Base-by-base conservation (phyloP, 2,329 filamentous ascomycete species). In the Polychaeton citri region DNA sequence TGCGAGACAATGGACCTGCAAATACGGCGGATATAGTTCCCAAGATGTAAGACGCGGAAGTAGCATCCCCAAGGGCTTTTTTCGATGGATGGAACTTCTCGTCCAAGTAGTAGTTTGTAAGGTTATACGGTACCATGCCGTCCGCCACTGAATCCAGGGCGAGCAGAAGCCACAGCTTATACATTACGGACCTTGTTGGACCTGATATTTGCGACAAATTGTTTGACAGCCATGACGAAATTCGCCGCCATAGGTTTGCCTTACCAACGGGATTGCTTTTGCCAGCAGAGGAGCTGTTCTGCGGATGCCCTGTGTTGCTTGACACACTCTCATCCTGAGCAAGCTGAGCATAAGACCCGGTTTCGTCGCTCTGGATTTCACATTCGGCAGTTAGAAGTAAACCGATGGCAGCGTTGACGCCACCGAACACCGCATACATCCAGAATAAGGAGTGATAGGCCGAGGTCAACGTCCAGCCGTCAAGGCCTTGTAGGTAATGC, bases 121-220 rank as follows among this genome's bases (percentile, higher is more conserved):
- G 46, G 7, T 58, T 57, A 46, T 57, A 59, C 12, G 57, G 72
- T 3, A 76, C 77, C 52, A 87, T 68, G 2, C 81, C 81, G 1
- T 75, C 79, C 12, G 78, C 79, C 38, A 85, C 71, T 0, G 75
- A 71, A 52, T 86, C 81, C 5, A 85, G 49, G 1, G 69, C 69
- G 46, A 85, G 79, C 2, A 88, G 61, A 6, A 79, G 56, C 49
- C 76, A 80, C 0, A 88, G 63, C 34, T 74, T 72, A 35, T 71
- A 53, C 5, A 81, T 61, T 19, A 76, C 64, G 1, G 59, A 48
- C 5, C 67, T 59, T 21, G 68, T 76, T n/a, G 71, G 61, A 2
- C 55, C 57, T 4, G 72, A 74, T 15, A 85, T 73, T 2, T 68
- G 60, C 1, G 74, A 68, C n/a, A 74, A 10, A 10, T 32, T 32